phyloP scores from a whole-genome alignment of 2,329 filamentous ascomycete genomes.

The Calonectria henricotiae region DNA sequence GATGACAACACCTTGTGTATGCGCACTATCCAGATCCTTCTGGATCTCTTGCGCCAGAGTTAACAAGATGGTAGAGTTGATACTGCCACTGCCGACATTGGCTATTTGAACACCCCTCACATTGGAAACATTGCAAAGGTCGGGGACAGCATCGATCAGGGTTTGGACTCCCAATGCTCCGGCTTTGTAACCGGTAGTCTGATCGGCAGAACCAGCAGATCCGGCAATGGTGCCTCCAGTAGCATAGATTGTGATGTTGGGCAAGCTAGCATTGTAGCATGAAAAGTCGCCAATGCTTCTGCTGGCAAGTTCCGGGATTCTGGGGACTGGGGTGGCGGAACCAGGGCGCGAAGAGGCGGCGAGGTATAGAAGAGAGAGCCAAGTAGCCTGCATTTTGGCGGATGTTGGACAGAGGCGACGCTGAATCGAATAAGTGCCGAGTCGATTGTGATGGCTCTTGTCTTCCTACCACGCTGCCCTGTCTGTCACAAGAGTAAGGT shows the following conservation, averaged over 20 bases:
- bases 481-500: not conserved
- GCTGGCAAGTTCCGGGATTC: not conserved
- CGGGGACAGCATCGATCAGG: conserved; percentile 70
- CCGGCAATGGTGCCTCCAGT: conserved; percentile 75
- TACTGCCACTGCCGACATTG: conserved; percentile 65
- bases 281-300: conserved; percentile 44
- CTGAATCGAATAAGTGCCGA: not conserved
- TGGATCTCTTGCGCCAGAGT: conserved; percentile 67
- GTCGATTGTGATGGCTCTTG: too few relatives aligned
- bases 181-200: conserved; percentile 63
- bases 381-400: conserved; percentile 9
- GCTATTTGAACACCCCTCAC: conserved; percentile 69
- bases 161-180: conserved; percentile 66
- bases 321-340: not conserved
- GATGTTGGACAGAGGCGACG: not conserved
- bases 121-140: conserved; percentile 70
- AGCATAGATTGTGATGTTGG: conserved; percentile 72
- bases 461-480: not conserved
- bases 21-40: conserved; percentile 60
- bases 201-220: conserved; percentile 63
- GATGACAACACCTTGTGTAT: conserved; percentile 67
- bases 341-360: not conserved
- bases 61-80: conserved; percentile 68
- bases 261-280: conserved; percentile 57
- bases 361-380: not conserved